Conservation (phyloP, 768 basidiomycete genomes). For the Gymnopilus dilepis region DNA sequence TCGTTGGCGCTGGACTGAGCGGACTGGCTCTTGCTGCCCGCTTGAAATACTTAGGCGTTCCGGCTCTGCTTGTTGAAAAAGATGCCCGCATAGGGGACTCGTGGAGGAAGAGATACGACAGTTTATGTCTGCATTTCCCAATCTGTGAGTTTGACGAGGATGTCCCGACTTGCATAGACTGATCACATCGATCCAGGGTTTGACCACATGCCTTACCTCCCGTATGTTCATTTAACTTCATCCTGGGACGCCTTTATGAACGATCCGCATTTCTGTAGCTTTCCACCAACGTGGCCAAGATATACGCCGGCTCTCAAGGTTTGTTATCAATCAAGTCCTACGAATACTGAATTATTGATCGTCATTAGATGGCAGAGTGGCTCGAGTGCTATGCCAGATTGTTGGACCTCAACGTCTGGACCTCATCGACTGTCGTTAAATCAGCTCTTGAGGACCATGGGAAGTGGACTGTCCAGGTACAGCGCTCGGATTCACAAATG, state of each 20-base stretch:
- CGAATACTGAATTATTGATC: conserved; percentile 19
- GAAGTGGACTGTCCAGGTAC: conserved; percentile 43
- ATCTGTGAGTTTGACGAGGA: conserved; percentile 51
- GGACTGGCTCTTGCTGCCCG: conserved; percentile 67
- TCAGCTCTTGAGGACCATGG: conserved; percentile 36
- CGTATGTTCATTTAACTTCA: conserved; percentile 37
- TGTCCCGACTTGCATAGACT: conserved; percentile 20
- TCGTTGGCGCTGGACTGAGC: conserved; percentile 65
- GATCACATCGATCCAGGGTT: conserved; percentile 35
- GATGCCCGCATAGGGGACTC: conserved; percentile 60
- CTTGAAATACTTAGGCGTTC: conserved; percentile 58
- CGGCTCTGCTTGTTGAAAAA: conserved; percentile 61
- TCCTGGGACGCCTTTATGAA: conserved; percentile 29
- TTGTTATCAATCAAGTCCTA: conserved; percentile 9
- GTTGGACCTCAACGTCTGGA: conserved; percentile 57
- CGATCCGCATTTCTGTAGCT: conserved; percentile 30
- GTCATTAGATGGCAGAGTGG: conserved; percentile 60
- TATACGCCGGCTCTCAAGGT: conserved; percentile 51
- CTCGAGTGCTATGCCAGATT: conserved; percentile 33
- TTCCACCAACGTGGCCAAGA: conserved; percentile 64
- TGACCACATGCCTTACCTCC: conserved; percentile 55
- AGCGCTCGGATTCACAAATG: conserved; percentile 38
- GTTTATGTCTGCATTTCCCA: conserved; percentile 59
- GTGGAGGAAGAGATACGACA: conserved; percentile 66
- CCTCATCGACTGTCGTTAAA: conserved; percentile 33